phyloP scores from a whole-genome alignment of 164 flowering plant genomes.

The Akebia trifoliata region DNA sequence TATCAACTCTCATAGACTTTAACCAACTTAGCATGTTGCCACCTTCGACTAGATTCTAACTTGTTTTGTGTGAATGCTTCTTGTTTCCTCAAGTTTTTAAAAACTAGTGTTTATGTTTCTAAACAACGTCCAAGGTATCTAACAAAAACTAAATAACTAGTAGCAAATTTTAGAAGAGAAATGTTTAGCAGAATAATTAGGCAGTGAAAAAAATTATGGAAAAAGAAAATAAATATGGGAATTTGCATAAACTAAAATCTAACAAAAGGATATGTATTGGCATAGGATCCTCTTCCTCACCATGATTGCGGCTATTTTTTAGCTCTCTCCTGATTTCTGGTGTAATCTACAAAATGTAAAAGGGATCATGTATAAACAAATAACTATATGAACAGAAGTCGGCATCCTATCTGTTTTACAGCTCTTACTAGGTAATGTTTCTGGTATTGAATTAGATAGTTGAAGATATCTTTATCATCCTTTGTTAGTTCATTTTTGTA shows the following conservation, averaged over 20 bases:
- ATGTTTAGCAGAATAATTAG: too few species aligned
- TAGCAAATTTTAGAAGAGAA: too few species aligned
- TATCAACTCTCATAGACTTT: too few species aligned
- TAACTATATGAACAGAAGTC: background rate
- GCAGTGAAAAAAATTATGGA: background rate
- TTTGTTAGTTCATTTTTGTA: slow-evolving; percentile 71
- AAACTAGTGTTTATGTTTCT: background rate
- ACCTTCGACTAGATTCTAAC: too few species aligned
- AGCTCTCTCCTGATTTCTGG: slow-evolving; percentile 86
- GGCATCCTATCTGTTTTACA: background rate
- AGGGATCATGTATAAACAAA: background rate
- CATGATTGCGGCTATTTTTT: slow-evolving; percentile 69
- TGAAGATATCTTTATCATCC: slow-evolving; percentile 69
- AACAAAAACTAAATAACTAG: background rate
- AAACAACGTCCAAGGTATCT: background rate
- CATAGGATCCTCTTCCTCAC: slow-evolving; percentile 72
- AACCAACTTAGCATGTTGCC: too few species aligned
- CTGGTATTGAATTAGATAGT: slow-evolving; percentile 54
- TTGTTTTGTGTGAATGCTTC: too few species aligned
- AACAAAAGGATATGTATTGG: slow-evolving; percentile 62
- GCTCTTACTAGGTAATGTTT: slow-evolving; percentile 59
- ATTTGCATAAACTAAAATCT: background rate
- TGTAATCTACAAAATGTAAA: slow-evolving; percentile 59
- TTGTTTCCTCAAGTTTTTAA: background rate
- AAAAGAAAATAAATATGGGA: background rate